Base-by-base conservation (phyloP, 352 stramenopile genomes). In the Phytophthora ramorum region DNA sequence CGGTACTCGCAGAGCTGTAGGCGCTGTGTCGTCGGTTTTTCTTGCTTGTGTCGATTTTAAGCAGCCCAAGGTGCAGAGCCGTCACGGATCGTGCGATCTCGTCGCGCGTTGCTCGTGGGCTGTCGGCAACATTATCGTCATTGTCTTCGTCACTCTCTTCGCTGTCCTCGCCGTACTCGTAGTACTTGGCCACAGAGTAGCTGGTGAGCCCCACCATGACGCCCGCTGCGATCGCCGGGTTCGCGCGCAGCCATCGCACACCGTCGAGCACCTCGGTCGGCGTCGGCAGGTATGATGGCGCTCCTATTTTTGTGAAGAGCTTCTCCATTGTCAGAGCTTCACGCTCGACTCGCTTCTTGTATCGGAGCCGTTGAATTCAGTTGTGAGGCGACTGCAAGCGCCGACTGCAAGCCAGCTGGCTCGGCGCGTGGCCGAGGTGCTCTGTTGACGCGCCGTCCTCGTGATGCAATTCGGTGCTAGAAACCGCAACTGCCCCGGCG, bases 101-200 rank as follows among this genome's bases (percentile, higher is more conserved):
- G 16, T 83, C 77, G 5, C 50, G 64, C 26, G 68, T 85, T 43
- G 65, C 65, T 46, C 46, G 50, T 2, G 8, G 28, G 20, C 30
- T 44, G 20, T 60, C 45, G 0, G 13, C 46, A 22, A 34, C 44
- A 8, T 48, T 32, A 4, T 44, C 43, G 3, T 66, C 63, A 34
- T 68, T 64, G 7, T 85, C 78, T 16, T 63, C 52, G 38, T 63
- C 60, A 30, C 73, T 71, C 10, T 56, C 47, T n/a, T 83, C 71
- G 24, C 61, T 64, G 7, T 63, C 50, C 50, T 71, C 51, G 6
- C 54, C 62, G 46, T 73, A 58, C 13, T 85, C 79, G 37, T 90
- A 89, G 73, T 91, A 91, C 47, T 84, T 83, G 32, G 81, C 82
- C 16, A 93, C 71, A 0, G 82, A 89, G 45, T 89, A 85, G 62